Conservation (phyloP, 495 filamentous ascomycete genomes). For the Viridothelium virens region DNA sequence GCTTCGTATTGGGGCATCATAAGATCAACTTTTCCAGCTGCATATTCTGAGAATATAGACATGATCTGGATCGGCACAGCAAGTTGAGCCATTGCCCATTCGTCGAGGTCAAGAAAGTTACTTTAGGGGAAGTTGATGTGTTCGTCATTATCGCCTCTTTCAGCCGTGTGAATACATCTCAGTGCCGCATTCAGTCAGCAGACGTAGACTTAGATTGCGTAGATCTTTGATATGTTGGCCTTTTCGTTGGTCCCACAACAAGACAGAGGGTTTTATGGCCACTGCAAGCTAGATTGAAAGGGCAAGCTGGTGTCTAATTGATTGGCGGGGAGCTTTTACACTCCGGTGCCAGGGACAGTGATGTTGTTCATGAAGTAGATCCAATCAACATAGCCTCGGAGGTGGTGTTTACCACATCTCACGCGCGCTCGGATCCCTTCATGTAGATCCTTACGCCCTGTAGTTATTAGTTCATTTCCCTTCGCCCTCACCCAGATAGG, state of each 20-base stretch:
- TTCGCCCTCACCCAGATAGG: too few relatives aligned
- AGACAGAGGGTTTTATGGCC: conserved; percentile 1
- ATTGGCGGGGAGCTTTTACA: not conserved
- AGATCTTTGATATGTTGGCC: not conserved
- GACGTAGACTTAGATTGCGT: not conserved
- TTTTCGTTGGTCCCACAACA: not conserved
- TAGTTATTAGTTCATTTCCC: too few relatives aligned
- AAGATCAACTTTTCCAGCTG: conserved; percentile 8
- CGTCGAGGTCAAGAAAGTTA: conserved; percentile 9
- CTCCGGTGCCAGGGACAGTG: conserved; percentile 2
- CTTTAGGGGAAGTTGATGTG: conserved; percentile 7
- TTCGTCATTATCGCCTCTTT: not conserved
- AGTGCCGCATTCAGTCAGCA: not conserved
- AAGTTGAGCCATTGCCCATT: conserved; percentile 9
- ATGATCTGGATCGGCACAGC: not conserved
- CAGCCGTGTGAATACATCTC: not conserved
- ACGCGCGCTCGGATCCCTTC: too few relatives aligned
- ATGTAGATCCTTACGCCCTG: too few relatives aligned
- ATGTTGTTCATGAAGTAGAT: too few relatives aligned
- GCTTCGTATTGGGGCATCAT: conserved; percentile 5
- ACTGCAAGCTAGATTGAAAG: conserved; percentile 2
- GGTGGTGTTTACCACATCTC: too few relatives aligned
- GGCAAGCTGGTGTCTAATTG: not conserved
- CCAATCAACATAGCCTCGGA: too few relatives aligned
- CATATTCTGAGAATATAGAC: not conserved